Base-by-base conservation (phyloP, 2,329 filamentous ascomycete genomes). In the Cladorrhinum sp. region DNA sequence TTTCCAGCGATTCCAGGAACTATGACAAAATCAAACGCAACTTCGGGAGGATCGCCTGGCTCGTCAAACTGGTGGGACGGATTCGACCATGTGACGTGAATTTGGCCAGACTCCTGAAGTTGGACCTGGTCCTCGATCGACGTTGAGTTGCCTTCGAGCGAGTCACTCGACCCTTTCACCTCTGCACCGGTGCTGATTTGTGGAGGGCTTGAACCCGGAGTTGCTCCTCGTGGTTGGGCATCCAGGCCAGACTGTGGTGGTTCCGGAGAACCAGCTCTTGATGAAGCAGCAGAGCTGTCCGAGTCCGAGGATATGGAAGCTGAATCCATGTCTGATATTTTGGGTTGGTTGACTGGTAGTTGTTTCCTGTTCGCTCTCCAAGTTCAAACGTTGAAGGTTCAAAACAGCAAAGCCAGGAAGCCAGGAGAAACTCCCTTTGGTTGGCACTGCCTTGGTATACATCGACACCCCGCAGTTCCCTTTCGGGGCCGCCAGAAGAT, bases 321-420 rank as follows among this genome's bases (percentile, higher is more conserved):
- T 51, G 56, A n/a, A n/a, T n/a, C n/a, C n/a, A n/a, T 14, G 56
- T 58, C 56, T 24, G 56, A 51, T 46, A 58, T 58, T n/a, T 2
- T 58, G 42, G 24, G 21, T 33, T 7, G 7, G 30, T 6, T 12
- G 6, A 33, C 30, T 33, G n/a, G n/a, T n/a, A n/a, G n/a, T n/a
- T n/a, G n/a, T n/a, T n/a, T n/a, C n/a, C n/a, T n/a, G n/a, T n/a
- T n/a, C n/a, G n/a, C n/a, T n/a, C n/a, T n/a, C n/a, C n/a, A n/a
- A n/a, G n/a, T n/a, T n/a, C n/a, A n/a, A 33, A 33, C 30, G 30
- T 33, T 33, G 30, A 33, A 33, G 30, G 30, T n/a, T n/a, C n/a
- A n/a, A n/a, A n/a, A n/a, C n/a, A 33, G 30, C 30, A 33, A 33
- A 33, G 30, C 30, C 30, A 33, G 30, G 30, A 7, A 12, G 6